Evolutionary conservation across 805 yeast genomes (phyloP).

Genomic region (Vanderwaltozyma yarrowii): DNA sequence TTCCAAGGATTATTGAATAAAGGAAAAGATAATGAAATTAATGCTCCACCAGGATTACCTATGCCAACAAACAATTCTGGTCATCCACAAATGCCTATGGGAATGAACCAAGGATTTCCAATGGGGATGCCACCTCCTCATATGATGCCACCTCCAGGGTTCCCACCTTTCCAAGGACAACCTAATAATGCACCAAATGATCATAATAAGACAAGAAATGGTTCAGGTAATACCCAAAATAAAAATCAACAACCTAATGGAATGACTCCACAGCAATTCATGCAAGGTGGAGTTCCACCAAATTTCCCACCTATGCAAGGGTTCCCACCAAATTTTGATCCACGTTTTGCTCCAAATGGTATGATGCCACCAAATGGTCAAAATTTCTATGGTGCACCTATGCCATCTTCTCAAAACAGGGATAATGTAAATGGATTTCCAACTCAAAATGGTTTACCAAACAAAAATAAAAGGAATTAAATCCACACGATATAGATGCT

Average conservation of each 20-base stretch:
- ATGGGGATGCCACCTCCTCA: constrained; percentile 16
- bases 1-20: constrained; percentile 25
- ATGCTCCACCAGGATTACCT: constrained; percentile 8
- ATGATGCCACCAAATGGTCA: constrained; percentile 12
- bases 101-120: constrained; percentile 10
- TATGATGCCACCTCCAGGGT: constrained; percentile 17
- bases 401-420: not conserved
- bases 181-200: constrained; percentile 1
- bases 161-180: constrained; percentile 9
- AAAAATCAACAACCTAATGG: constrained; percentile 3
- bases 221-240: not conserved
- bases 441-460: constrained; percentile 2
- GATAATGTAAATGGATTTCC: constrained; percentile 1
- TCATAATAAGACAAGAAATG: not conserved
- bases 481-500: no score
- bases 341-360: constrained; percentile 17
- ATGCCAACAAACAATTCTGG: constrained; percentile 3
- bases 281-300: constrained; percentile 26
- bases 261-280: constrained; percentile 15
- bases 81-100: constrained; percentile 9
- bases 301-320: constrained; percentile 22
- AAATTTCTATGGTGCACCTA: not conserved
- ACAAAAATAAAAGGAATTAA: not conserved
- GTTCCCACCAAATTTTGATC: constrained; percentile 20
- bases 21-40: constrained; percentile 11